Evolutionary conservation across 2,329 filamentous ascomycete genomes (phyloP), one percentile per base, ranked within the genome.

Genomic region (Sarocladium brachiariae): DNA sequence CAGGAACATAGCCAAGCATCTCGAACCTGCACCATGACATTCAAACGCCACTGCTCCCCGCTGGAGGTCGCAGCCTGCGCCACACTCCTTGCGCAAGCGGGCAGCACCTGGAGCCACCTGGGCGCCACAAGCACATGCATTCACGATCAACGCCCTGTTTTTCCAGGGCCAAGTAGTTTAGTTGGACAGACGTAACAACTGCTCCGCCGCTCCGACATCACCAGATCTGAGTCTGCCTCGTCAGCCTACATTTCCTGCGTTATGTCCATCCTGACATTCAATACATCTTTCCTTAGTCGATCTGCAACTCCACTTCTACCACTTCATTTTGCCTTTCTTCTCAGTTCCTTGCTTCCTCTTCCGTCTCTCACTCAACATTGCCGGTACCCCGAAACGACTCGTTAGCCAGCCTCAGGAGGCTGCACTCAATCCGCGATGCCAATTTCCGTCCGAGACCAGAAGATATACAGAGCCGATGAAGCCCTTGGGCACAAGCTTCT

Each of bases 391-490:
- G n/a, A n/a, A n/a, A n/a, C n/a, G 9, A 47, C 13, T 47, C 25
- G 54, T 56, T 50, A 60, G 57, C 51, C 60, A 61, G 58, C 57
- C 59, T 58, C 59, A 57, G 41, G 56, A 57, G 59, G 57, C 63
- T 63, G 59, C 61, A 52, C 54, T 51, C 14, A 49, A 4, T 5
- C 37, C 46, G 46, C 51, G 51, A 68, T 69, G 67, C 61, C 61
- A 30, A 63, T 71, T 55, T 65, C 63, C 19, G 45, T 58, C 35
- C 61, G 62, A 54, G 69, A 68, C 54, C 67, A 64, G 52, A 61
- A 63, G 59, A 61, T 63, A 49, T 73, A 73, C 53, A 61, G 70
- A 50, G 63, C 64, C 54, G 70, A 73, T 52, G 70, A 71, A 46
- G 55, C 55, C 38, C 51, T 59, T 6, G 50, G 60, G 16, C 68